Conservation (phyloP, 1,284 basidiomycete species). For the Sanghuangporus baumii region DNA sequence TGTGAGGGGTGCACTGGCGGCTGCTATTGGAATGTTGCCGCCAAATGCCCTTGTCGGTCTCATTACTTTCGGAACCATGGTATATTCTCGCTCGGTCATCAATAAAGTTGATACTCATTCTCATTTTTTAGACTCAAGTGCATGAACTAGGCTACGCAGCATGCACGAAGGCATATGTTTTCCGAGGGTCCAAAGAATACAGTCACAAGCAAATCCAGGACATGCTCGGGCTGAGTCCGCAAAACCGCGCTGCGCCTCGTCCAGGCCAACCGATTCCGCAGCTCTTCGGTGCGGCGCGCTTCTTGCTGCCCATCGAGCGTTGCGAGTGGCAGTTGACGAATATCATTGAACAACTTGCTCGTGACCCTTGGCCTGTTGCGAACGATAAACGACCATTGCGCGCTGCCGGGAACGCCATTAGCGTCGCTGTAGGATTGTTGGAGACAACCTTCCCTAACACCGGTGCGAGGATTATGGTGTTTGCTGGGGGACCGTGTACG, state of each 20-base stretch:
- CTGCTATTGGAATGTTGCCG: slow-evolving; percentile 90
- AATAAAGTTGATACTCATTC: neutral
- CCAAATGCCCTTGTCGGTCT: slow-evolving; percentile 93
- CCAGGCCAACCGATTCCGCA: slow-evolving; percentile 87
- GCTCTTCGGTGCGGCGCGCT: slow-evolving; percentile 83
- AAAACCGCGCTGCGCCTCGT: slow-evolving; percentile 73
- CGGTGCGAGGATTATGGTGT: slow-evolving; percentile 94
- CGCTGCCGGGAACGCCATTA: slow-evolving; percentile 93
- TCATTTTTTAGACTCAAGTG: slow-evolving; percentile 75
- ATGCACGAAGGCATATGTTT: slow-evolving; percentile 98
- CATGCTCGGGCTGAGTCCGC: slow-evolving; percentile 88
- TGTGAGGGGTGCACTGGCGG: slow-evolving; percentile 86
- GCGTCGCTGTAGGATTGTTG: slow-evolving; percentile 91
- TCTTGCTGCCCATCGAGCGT: slow-evolving; percentile 90
- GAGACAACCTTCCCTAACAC: slow-evolving; percentile 97
- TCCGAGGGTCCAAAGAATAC: slow-evolving; percentile 99
- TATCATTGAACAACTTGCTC: slow-evolving; percentile 84
- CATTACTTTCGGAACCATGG: slow-evolving; percentile 97
- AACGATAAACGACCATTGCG: slow-evolving; percentile 93
- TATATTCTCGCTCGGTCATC: slow-evolving; percentile 29
- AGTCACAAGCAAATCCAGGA: slow-evolving; percentile 96
- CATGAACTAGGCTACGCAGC: slow-evolving; percentile 97
- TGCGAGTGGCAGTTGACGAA: slow-evolving; percentile 96
- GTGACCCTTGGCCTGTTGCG: slow-evolving; percentile 97
- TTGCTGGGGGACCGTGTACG: slow-evolving; percentile 93